phyloP scores from a whole-genome alignment of 768 basidiomycete genomes.

The Amyloporia xantha region DNA sequence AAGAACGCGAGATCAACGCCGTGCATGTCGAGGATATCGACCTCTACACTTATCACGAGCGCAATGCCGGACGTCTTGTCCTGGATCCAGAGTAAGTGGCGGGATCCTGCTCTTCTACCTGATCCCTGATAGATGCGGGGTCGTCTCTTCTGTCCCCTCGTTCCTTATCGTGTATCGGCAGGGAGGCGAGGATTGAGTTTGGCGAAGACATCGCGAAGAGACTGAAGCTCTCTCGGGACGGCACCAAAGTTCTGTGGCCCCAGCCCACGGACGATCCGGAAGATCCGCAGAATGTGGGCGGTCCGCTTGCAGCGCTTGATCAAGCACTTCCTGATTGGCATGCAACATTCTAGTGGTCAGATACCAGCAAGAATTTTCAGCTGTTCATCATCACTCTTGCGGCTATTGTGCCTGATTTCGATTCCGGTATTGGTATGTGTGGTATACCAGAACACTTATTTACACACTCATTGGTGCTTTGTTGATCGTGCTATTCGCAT shows the following conservation, averaged over 20 bases:
- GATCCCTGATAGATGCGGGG: neutral
- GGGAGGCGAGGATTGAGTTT: constrained; percentile 58
- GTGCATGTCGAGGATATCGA: neutral
- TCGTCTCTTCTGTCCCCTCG: neutral
- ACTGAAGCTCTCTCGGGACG: constrained; percentile 52
- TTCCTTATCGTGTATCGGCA: constrained; percentile 20
- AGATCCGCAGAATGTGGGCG: constrained; percentile 56
- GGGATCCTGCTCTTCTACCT: neutral
- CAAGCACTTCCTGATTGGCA: neutral
- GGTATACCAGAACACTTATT: no score
- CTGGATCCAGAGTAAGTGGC: constrained; percentile 50
- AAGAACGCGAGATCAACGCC: neutral
- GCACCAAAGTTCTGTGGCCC: constrained; percentile 60
- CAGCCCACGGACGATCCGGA: constrained; percentile 56
- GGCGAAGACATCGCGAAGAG: constrained; percentile 46
- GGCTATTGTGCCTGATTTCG: constrained; percentile 62
- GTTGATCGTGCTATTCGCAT: neutral
- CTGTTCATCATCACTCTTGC: constrained; percentile 57
- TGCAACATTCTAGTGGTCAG: constrained; percentile 41
- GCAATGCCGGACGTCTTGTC: constrained; percentile 50
- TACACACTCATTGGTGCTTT: neutral
- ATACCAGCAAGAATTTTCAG: constrained; percentile 45
- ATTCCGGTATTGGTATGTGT: constrained; percentile 52
- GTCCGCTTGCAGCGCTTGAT: neutral
- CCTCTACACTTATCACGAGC: constrained; percentile 38